Percentiles rank a stretch among this genome's conserved stretches.
Evolutionary conservation across 2,329 filamentous ascomycete species (phyloP).

Genomic region (Kalaharituber pfeilii): DNA sequence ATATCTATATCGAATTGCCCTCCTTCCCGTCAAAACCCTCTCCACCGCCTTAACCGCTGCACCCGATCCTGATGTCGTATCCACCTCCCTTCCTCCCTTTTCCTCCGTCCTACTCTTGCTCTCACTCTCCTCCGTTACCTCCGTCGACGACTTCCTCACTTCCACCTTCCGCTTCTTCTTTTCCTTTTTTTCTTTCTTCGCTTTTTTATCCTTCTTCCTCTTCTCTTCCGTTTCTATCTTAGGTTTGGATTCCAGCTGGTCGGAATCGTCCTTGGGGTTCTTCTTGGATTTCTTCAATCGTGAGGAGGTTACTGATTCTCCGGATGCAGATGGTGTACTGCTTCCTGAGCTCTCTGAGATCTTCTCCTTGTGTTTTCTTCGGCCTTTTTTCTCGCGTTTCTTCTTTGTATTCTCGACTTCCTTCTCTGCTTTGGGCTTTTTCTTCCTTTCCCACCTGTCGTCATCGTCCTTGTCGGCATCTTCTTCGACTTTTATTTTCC

Average conservation of each 20-base stretch:
- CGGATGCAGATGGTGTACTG: background rate
- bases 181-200: slow-evolving; percentile 19
- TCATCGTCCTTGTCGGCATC: slow-evolving; percentile 18
- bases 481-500: slow-evolving; percentile 8
- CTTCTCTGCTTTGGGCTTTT: slow-evolving; percentile 27
- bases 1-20: slow-evolving; percentile 60
- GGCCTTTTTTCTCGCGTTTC: slow-evolving; percentile 24
- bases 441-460: slow-evolving; percentile 23
- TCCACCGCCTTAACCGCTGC: slow-evolving; percentile 34
- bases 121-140: background rate
- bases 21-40: slow-evolving; percentile 40
- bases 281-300: no score
- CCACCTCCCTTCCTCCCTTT: slow-evolving; percentile 25
- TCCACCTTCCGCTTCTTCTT: slow-evolving; percentile 30
- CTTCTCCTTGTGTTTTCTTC: background rate
- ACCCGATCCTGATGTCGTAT: slow-evolving; percentile 26
- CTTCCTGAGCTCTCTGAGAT: background rate
- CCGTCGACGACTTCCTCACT: slow-evolving; percentile 24
- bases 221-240: slow-evolving; percentile 11
- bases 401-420: slow-evolving; percentile 29
- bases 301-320: slow-evolving; percentile 5
- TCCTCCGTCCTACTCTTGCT: slow-evolving; percentile 15
- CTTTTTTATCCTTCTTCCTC: slow-evolving; percentile 16
- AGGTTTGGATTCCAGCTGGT: slow-evolving; percentile 16
- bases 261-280: no score